A percentile compares a stretch with the other conserved stretches of the same genome.
Evolutionary conservation across 148 eudicot genomes (phyloP).

Genomic region (Cornus kousa): DNA sequence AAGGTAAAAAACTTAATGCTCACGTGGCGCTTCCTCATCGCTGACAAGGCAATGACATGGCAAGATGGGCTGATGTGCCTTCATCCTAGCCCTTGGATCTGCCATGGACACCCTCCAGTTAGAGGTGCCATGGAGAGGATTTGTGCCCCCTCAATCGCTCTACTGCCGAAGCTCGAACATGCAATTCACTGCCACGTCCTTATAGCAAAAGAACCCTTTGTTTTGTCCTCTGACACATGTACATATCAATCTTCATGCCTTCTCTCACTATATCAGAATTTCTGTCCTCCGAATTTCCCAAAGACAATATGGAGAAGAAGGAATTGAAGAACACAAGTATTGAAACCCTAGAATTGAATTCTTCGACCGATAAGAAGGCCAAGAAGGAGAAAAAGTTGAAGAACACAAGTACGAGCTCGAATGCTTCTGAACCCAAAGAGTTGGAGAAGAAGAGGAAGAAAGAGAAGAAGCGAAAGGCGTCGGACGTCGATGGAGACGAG

Average conservation of each 20-base stretch:
- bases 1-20: no score
- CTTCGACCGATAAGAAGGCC: conserved; percentile 16
- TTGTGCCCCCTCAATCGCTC: no score
- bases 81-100: no score
- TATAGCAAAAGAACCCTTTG: not conserved
- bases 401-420: not conserved
- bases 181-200: conserved; percentile 12
- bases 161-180: not conserved
- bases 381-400: conserved; percentile 32
- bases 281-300: conserved; percentile 19
- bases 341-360: conserved; percentile 8
- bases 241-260: conserved; percentile 35
- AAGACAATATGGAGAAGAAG: conserved; percentile 17
- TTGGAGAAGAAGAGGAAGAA: conserved; percentile 35
- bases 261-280: conserved; percentile 20
- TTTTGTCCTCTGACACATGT: not conserved
- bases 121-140: no score
- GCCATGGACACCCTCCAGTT: no score
- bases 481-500: conserved; percentile 38
- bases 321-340: conserved; percentile 30
- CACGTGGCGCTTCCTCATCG: no score
- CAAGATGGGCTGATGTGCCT: no score
- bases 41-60: no score
- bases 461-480: conserved; percentile 52
- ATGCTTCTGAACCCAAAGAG: conserved; percentile 16